Evolutionary conservation across 371 early-diverging fungal genomes (phyloP), one percentile per base, ranked within the genome.

Genomic region (Haplosporangium sp.): DNA sequence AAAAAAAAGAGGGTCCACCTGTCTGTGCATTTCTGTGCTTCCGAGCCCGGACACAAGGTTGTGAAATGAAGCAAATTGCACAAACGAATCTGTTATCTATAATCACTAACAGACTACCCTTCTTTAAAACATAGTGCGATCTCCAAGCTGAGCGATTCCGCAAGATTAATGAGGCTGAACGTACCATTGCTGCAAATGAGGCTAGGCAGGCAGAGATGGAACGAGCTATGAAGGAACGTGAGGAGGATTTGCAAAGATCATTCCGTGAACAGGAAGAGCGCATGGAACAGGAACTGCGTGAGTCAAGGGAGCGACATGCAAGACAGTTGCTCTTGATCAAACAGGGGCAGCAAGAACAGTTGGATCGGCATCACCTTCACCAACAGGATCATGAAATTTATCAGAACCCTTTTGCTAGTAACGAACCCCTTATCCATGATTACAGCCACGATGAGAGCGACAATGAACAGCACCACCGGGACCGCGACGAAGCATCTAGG

Each of bases 191-290:
- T 20, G 74, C 68, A 8, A 42, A 58, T 20, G 67, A 65, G 29
- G 71, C 67, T 16, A 62, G 71, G 0, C 56, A 70, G 11, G 70
- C 61, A 43, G 71, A 52, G 9, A 69, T 47, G 67, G 76, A 70
- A 20, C 62, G 56, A 6, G 43, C 52, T 0, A 57, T 76, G 71
- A 61, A 59, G 45, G 63, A 70, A 20, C 76, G 70, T 40, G 71
- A 76, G 58, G 64, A 62, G 55, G 48, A 50, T 21, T 38, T 75
- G 45, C 18, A 59, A 38, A 45, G 55, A 51, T 65, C 65, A 6
- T 57, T 58, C 37, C 62, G 43, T 21, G 67, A 73, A 51, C 67
- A 52, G n/a, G 73, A 66, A 16, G 53, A 51, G n/a, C 62, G 67
- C 23, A 14, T 71, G 51, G 56, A 65, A 43, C 52, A 37, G 12